Conservation (phyloP, 2,329 filamentous ascomycete genomes). For the Microcera coccophila region DNA sequence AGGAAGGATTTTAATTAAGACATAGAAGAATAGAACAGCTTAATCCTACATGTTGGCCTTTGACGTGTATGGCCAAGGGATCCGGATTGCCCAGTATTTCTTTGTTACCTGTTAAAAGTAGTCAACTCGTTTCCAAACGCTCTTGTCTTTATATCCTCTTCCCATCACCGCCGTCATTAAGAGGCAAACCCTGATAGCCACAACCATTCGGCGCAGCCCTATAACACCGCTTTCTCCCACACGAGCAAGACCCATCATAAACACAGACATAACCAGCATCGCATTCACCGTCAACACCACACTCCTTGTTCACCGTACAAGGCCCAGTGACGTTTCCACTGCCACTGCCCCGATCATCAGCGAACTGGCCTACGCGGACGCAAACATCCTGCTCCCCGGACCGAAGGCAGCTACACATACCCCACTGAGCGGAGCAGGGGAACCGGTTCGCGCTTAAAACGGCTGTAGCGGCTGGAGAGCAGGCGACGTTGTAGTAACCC, state of each 20-base stretch:
- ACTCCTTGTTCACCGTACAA: conserved; percentile 15
- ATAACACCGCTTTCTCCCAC: conserved; percentile 17
- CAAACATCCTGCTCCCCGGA: conserved; percentile 12
- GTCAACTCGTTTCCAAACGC: too few relatives aligned
- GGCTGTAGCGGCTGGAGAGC: conserved; percentile 9
- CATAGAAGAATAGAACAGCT: not conserved
- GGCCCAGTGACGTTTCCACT: conserved; percentile 11
- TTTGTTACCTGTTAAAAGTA: too few relatives aligned
- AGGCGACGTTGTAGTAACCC: conserved; percentile 10
- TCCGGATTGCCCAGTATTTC: too few relatives aligned
- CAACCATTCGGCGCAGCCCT: conserved; percentile 11
- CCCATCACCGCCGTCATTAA: conserved; percentile 4
- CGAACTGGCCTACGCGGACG: conserved; percentile 9
- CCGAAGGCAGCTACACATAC: conserved; percentile 17
- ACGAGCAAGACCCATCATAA: conserved; percentile 15
- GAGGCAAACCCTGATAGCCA: conserved; percentile 6
- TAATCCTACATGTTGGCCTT: not conserved
- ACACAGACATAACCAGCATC: conserved; percentile 11
- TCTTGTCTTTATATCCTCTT: not conserved
- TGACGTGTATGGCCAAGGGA: not conserved
- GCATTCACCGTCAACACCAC: conserved; percentile 10
- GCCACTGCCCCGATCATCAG: conserved; percentile 2
- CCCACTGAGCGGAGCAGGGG: conserved; percentile 12
- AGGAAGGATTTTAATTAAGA: not conserved
- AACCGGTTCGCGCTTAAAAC: conserved; percentile 12